Percentiles rank a stretch among this genome's conserved stretches.
These are phyloP conservation scores for Geranium brycei DNA, from an alignment of 345 rosid genomes.

Conservation along the genomic window DNA sequence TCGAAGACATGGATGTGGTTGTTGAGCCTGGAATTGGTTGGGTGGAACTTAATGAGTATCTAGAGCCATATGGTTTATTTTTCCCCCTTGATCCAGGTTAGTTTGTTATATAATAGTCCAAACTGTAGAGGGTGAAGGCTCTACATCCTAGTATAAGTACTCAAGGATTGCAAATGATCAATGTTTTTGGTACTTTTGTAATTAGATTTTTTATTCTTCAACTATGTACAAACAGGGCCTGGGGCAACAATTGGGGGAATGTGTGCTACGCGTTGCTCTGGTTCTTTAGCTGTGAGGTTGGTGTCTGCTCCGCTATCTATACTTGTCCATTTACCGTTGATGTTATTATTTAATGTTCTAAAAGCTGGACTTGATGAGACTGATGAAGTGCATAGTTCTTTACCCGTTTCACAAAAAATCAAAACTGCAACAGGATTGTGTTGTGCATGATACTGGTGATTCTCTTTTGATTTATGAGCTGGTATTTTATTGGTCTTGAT, in stretches of 20 bases:
- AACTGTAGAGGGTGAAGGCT: no score
- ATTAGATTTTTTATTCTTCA: slow-evolving; percentile 6
- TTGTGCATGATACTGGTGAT: background rate
- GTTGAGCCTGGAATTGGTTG: slow-evolving; percentile 98
- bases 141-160: no score
- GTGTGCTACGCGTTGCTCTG: slow-evolving; percentile 98
- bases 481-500: slow-evolving; percentile 19
- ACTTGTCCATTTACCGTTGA: background rate
- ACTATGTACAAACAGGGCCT: slow-evolving; percentile 46
- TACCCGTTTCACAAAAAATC: background rate
- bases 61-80: slow-evolving; percentile 75
- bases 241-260: slow-evolving; percentile 93
- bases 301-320: slow-evolving; percentile 11
- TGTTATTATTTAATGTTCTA: background rate
- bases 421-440: no score
- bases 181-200: slow-evolving; percentile 6
- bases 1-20: slow-evolving; percentile 89
- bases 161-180: background rate
- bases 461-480: background rate
- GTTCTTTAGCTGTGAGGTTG: slow-evolving; percentile 88
- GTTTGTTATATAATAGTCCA: slow-evolving; percentile 3
- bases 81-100: slow-evolving; percentile 95
- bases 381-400: background rate
- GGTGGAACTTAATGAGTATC: slow-evolving; percentile 83
- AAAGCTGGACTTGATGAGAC: background rate